phyloP scores from a whole-genome alignment of 1,284 basidiomycete species.

The Sporisorium reilianum region DNA sequence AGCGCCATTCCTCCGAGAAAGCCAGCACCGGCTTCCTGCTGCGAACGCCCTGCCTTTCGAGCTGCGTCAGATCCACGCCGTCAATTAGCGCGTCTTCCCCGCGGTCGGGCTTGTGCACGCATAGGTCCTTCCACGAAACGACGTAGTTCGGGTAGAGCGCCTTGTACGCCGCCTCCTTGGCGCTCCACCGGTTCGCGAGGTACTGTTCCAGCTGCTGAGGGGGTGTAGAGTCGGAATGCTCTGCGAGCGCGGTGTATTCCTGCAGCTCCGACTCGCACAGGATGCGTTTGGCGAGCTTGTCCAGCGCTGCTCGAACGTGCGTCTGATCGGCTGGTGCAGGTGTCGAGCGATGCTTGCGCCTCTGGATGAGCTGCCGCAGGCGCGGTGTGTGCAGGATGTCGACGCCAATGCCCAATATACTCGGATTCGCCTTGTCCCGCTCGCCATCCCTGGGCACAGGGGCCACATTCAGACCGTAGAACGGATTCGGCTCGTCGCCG shows the following conservation, averaged over 20 bases:
- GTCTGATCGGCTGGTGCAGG: background rate
- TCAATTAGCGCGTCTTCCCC: background rate
- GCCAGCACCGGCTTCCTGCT: constrained; percentile 37
- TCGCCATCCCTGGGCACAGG: constrained; percentile 12
- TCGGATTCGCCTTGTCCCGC: background rate
- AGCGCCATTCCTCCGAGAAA: constrained; percentile 42
- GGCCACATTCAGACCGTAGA: constrained; percentile 55
- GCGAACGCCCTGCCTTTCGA: constrained; percentile 25
- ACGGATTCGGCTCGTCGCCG: constrained; percentile 66
- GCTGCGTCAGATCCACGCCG: constrained; percentile 8
- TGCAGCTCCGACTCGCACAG: constrained; percentile 23
- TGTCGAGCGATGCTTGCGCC: constrained; percentile 7
- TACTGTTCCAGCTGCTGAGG: constrained; percentile 23
- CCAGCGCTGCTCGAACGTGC: constrained; percentile 11
- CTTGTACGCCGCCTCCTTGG: constrained; percentile 92
- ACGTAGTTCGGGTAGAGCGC: constrained; percentile 77
- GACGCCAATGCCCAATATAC: constrained; percentile 63
- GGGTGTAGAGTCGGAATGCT: constrained; percentile 3
- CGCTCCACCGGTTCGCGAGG: constrained; percentile 63
- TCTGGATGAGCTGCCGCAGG: constrained; percentile 34
- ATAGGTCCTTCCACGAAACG: constrained; percentile 83
- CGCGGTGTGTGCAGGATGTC: constrained; percentile 60
- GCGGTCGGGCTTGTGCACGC: constrained; percentile 56
- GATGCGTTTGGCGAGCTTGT: constrained; percentile 44
- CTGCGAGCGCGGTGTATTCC: constrained; percentile 17